Conservation (phyloP, 2,329 filamentous ascomycete species). For the Colletotrichum godetiae region DNA sequence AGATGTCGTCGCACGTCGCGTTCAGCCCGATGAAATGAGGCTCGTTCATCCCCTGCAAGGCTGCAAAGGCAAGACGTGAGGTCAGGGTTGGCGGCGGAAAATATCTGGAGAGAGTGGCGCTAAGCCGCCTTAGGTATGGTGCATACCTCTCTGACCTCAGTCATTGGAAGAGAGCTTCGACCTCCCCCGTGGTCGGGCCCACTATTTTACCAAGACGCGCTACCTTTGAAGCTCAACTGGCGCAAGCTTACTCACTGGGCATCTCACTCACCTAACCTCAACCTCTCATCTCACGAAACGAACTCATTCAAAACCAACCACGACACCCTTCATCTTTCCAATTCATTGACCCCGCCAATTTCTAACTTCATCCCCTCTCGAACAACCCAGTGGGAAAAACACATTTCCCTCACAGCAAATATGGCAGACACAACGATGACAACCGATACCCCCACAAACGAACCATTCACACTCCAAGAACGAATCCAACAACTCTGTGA, state of each 20-base stretch:
- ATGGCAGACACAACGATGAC: conserved; percentile 34
- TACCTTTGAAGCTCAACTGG: conserved; percentile 13
- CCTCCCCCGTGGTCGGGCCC: neutral
- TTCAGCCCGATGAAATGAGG: conserved; percentile 25
- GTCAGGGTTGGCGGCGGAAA: conserved; percentile 30
- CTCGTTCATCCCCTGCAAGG: conserved; percentile 23
- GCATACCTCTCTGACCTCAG: neutral
- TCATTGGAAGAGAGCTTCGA: conserved; percentile 14
- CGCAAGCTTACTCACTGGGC: neutral
- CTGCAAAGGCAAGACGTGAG: conserved; percentile 17
- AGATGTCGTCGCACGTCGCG: conserved; percentile 19
- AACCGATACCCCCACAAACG: conserved; percentile 45
- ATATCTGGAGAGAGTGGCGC: conserved; percentile 11
- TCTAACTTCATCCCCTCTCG: too few relatives aligned
- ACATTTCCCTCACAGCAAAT: neutral
- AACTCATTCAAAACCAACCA: neutral
- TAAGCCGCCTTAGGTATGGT: neutral
- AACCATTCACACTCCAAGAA: conserved; percentile 78
- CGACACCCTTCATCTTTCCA: neutral
- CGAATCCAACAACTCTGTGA: conserved; percentile 84
- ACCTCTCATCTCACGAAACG: neutral
- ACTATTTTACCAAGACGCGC: neutral
- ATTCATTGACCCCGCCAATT: neutral
- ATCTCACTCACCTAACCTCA: neutral
- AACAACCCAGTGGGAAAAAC: neutral